Conservation (phyloP, 2,329 filamentous ascomycete species). For the Ceratocystis destructans region DNA sequence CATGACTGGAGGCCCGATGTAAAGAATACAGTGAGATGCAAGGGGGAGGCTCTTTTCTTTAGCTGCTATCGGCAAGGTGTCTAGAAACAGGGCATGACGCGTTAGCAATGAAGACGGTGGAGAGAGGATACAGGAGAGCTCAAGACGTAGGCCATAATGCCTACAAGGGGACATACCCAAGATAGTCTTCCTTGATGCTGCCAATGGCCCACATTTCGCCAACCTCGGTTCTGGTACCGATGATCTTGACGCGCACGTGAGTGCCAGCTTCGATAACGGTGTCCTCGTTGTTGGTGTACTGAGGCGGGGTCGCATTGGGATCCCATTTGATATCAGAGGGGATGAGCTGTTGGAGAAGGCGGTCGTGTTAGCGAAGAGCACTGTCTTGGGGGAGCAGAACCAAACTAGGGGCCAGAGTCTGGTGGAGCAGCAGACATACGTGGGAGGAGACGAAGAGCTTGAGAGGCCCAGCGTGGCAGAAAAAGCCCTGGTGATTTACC, state of each 20-base stretch:
- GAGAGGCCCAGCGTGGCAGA: constrained; percentile 66
- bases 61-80: constrained; percentile 17
- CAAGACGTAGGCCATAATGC: background rate
- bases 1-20: background rate
- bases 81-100: background rate
- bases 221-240: constrained; percentile 85
- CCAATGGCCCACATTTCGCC: constrained; percentile 94
- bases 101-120: background rate
- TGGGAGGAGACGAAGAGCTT: constrained; percentile 68
- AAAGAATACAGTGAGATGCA: background rate
- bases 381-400: background rate
- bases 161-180: constrained; percentile 36
- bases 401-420: background rate
- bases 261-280: constrained; percentile 88
- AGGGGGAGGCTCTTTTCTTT: background rate
- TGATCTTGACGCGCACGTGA: constrained; percentile 84
- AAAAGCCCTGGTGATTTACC: constrained; percentile 86
- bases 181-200: constrained; percentile 79
- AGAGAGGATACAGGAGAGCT: background rate
- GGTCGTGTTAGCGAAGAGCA: constrained; percentile 23
- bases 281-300: constrained; percentile 90
- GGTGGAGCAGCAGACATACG: constrained; percentile 37
- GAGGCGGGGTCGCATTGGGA: constrained; percentile 87
- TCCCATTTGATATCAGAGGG: constrained; percentile 87
- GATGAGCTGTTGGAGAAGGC: constrained; percentile 51